Evolutionary conservation across 2,329 filamentous ascomycete genomes (phyloP).

Genomic region (Nannizziopsis barbatae): DNA sequence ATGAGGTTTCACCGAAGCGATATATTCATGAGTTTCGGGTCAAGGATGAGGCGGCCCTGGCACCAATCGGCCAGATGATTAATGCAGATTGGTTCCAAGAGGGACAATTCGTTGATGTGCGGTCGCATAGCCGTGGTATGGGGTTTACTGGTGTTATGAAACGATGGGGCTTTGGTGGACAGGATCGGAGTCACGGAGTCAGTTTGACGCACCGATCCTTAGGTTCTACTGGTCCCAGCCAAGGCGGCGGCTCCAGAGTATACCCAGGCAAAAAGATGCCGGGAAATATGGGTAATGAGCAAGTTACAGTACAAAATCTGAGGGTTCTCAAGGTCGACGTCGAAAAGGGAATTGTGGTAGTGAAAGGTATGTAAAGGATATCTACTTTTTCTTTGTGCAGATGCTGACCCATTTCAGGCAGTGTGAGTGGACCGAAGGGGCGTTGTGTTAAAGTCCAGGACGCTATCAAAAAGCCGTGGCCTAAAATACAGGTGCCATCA

Average conservation of each 20-base stretch:
- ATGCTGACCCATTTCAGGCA: constrained; percentile 33
- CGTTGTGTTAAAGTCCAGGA: constrained; percentile 78
- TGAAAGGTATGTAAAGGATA: constrained; percentile 52
- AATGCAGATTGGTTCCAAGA: constrained; percentile 81
- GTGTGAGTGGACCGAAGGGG: constrained; percentile 79
- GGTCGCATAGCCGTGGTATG: constrained; percentile 69
- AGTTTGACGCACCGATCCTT: constrained; percentile 87
- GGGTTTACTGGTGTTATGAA: constrained; percentile 98
- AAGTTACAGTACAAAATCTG: constrained; percentile 82
- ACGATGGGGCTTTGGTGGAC: constrained; percentile 77
- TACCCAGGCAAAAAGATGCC: constrained; percentile 97
- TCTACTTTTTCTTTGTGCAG: not conserved
- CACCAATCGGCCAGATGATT: constrained; percentile 64
- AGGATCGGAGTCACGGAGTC: constrained; percentile 88
- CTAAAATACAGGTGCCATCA: constrained; percentile 32
- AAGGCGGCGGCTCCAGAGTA: constrained; percentile 86
- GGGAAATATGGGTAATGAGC: constrained; percentile 84
- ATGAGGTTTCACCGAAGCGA: constrained; percentile 72
- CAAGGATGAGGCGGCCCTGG: constrained; percentile 57
- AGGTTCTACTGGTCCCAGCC: constrained; percentile 77
- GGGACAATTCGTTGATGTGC: constrained; percentile 82
- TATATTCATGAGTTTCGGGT: constrained; percentile 82
- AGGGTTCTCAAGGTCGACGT: constrained; percentile 79
- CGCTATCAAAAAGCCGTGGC: constrained; percentile 76
- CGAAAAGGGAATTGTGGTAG: constrained; percentile 74